Evolutionary conservation across 495 filamentous ascomycete species (phyloP), one percentile per base, ranked within the genome.

Genomic region (Trichoderma gamsii): DNA sequence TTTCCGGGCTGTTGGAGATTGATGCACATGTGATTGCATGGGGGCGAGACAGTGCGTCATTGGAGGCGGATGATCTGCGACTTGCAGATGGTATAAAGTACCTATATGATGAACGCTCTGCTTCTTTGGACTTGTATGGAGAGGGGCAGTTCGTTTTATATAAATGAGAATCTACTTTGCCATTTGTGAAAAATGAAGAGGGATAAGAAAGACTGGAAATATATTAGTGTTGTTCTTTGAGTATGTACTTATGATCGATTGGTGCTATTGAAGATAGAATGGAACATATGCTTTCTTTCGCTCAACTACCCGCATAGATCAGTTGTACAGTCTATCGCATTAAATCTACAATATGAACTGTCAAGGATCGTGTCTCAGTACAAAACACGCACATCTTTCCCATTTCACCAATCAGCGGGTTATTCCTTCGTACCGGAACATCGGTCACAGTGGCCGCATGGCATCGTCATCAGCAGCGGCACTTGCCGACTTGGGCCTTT

Each of bases 1-100:
- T 8, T 7, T 23, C 23, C 2, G 49, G 18, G 49, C 1, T 56
- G 51, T 56, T 56, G 51, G 51, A 56, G n/a, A 46, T 16, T 46
- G 35, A 15, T 46, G 43, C 3, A 18, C 51, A 56, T 56, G 51
- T 56, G 51, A 56, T 56, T 25, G 4, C n/a, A 56, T 21, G 51
- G 51, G n/a, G 51, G 51, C 51, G 51, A 56, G 51, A 56, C n/a
- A n/a, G 21, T 21, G 21, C 21, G 51, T 56, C 51, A 56, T 56
- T 56, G 51, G n/a, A 56, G 70, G 75, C 69, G 18, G 76, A 74
- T 69, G 75, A 76, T 56, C 51, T 21, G 21, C 51, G n/a, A n/a
- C 8, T 25, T 56, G 51, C 51, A 56, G 51, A 56, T 25, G 18
- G 21, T 25, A 9, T 12, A 38, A 3, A 5, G 35, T 38, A 38